phyloP scores from a whole-genome alignment of 1,284 basidiomycete species.

The Cutaneotrichosporon mucoides region DNA sequence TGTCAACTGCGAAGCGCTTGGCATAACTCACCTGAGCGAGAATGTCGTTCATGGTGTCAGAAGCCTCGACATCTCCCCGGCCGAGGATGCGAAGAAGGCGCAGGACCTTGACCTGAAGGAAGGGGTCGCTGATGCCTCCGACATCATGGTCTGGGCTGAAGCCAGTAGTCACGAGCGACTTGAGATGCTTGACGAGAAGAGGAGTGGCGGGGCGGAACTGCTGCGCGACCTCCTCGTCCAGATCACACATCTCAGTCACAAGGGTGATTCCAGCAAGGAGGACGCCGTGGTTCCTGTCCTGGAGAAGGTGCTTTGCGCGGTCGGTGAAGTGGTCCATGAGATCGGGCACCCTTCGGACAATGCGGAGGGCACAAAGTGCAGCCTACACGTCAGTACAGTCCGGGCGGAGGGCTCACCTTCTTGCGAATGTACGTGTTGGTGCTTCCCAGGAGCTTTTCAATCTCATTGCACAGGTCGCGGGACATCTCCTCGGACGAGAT shows the following conservation, averaged over 20 bases:
- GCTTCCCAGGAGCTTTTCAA: conserved; percentile 94
- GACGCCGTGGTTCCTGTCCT: conserved; percentile 96
- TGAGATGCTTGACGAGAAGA: conserved; percentile 89
- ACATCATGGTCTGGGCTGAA: conserved; percentile 99
- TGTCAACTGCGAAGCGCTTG: neutral
- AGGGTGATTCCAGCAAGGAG: conserved; percentile 90
- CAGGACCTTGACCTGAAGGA: conserved; percentile 96
- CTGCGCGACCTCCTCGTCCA: conserved; percentile 67
- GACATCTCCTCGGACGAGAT: conserved; percentile 99
- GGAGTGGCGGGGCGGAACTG: conserved; percentile 95
- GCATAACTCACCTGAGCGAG: conserved; percentile 70
- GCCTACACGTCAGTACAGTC: conserved; percentile 57
- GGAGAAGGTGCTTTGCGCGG: conserved; percentile 85
- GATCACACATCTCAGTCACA: conserved; percentile 88
- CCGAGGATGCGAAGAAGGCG: conserved; percentile 87
- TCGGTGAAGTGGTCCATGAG: conserved; percentile 87
- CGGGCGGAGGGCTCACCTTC: conserved; percentile 61
- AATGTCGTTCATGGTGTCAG: conserved; percentile 98
- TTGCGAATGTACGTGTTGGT: conserved; percentile 99
- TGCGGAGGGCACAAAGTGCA: conserved; percentile 90
- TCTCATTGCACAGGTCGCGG: conserved; percentile 90
- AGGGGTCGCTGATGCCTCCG: conserved; percentile 98
- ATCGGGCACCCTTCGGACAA: conserved; percentile 95
- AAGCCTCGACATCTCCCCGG: conserved; percentile 76
- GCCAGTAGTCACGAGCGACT: conserved; percentile 90